phyloP scores from a whole-genome alignment of 768 basidiomycete genomes.

The Galerina sulciceps region DNA sequence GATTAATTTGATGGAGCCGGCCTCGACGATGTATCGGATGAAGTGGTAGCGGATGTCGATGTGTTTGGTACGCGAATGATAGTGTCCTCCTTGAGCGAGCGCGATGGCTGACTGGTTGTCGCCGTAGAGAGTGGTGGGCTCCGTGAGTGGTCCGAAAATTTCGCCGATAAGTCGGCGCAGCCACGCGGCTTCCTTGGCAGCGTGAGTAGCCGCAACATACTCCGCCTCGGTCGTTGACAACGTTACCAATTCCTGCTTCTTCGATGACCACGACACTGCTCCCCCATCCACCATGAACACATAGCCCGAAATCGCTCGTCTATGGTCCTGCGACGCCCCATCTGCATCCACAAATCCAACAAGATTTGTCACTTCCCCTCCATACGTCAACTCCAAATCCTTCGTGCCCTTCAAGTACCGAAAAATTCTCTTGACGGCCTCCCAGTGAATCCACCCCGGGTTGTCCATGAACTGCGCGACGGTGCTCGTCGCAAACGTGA shows the following conservation, averaged over 20 bases:
- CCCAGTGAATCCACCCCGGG: conserved; percentile 4
- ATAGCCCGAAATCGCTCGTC: conserved; percentile 14
- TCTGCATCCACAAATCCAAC: conserved; percentile 9
- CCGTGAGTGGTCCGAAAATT: background rate
- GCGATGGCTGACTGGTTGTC: conserved; percentile 18
- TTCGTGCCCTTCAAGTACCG: conserved; percentile 11
- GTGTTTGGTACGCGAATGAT: conserved; percentile 19
- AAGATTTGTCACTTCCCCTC: background rate
- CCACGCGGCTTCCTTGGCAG: conserved; percentile 9
- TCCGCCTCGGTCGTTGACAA: conserved; percentile 18
- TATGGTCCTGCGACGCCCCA: conserved; percentile 10
- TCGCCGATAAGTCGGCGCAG: background rate
- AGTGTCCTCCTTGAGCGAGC: conserved; percentile 7
- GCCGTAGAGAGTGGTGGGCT: background rate
- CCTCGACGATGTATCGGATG: conserved; percentile 13
- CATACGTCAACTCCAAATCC: conserved; percentile 10
- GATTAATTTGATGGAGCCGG: conserved; percentile 13
- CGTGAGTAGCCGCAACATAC: conserved; percentile 19
- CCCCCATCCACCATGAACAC: conserved; percentile 26
- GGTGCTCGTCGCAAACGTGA: background rate
- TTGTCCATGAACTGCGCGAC: background rate
- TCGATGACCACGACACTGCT: conserved; percentile 33
- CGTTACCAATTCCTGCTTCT: conserved; percentile 32
- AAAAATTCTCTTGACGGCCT: conserved; percentile 10
- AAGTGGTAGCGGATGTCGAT: conserved; percentile 23